phyloP scores from a whole-genome alignment of 1,139 yeast genomes.

The Pichia sp. region DNA sequence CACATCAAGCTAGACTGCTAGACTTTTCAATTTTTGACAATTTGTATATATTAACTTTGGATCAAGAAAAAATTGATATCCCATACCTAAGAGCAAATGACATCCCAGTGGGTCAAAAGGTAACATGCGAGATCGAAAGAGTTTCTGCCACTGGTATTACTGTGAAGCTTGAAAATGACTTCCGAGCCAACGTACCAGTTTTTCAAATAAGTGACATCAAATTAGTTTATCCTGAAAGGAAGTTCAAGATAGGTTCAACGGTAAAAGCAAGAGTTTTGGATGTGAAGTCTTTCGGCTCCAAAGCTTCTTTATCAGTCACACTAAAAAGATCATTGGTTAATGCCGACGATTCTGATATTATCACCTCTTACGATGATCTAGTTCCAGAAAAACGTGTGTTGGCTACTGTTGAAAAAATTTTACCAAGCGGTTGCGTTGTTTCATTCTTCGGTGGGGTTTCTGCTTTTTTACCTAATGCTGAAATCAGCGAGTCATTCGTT shows the following conservation, averaged over 20 bases:
- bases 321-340: constrained; percentile 79
- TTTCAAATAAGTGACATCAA: constrained; percentile 80
- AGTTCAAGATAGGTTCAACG: constrained; percentile 77
- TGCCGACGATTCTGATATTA: constrained; percentile 61
- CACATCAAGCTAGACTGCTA: constrained; percentile 71
- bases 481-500: constrained; percentile 86
- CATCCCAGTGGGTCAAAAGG: constrained; percentile 68
- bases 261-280: constrained; percentile 67
- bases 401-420: constrained; percentile 72
- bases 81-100: constrained; percentile 65
- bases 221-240: constrained; percentile 84
- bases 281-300: constrained; percentile 35
- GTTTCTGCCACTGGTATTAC: constrained; percentile 67
- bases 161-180: constrained; percentile 60
- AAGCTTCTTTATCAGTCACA: constrained; percentile 52
- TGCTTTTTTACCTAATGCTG: constrained; percentile 82
- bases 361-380: constrained; percentile 50
- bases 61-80: constrained; percentile 58
- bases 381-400: constrained; percentile 58
- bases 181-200: constrained; percentile 72
- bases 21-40: constrained; percentile 69
- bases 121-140: constrained; percentile 57
- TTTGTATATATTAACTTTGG: constrained; percentile 62
- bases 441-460: constrained; percentile 74
- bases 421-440: constrained; percentile 75